These are phyloP conservation scores for Saposhnikovia divaricata DNA, from an alignment of 129 eudicot species.

Conservation along the genomic window DNA sequence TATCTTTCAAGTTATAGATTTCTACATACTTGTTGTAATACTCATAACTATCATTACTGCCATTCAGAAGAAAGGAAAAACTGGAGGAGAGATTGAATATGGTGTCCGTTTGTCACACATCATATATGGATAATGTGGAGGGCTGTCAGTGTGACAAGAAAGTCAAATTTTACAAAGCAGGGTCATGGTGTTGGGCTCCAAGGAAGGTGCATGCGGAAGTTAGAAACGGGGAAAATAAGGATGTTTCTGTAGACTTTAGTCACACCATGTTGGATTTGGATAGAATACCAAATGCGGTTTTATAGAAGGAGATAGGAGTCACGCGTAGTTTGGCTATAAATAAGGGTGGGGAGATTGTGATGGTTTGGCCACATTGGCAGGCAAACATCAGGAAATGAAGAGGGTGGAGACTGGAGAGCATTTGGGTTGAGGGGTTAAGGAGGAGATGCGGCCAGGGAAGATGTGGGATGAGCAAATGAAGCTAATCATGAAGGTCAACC, in stretches of 20 bases:
- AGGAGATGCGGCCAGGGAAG: not conserved
- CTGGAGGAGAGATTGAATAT: too few species aligned
- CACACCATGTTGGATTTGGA: not conserved
- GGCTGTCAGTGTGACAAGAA: not conserved
- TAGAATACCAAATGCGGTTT: not conserved
- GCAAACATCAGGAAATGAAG: not conserved
- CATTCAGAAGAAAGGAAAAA: not conserved
- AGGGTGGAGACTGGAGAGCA: not conserved
- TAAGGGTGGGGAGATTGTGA: not conserved
- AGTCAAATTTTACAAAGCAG: not conserved
- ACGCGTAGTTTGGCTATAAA: not conserved
- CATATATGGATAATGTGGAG: not conserved
- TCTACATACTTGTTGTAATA: not conserved
- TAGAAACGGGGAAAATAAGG: not conserved
- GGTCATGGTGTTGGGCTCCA: not conserved
- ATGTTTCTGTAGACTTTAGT: not conserved
- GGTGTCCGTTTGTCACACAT: not conserved
- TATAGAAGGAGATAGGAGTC: not conserved
- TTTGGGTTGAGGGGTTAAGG: too few species aligned
- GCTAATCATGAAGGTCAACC: not conserved
- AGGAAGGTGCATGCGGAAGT: not conserved
- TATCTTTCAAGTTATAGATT: not conserved
- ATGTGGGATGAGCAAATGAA: not conserved
- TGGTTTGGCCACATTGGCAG: not conserved
- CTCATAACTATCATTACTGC: not conserved